phyloP scores from a whole-genome alignment of 768 basidiomycete species.

The Termitomyces sp. region DNA sequence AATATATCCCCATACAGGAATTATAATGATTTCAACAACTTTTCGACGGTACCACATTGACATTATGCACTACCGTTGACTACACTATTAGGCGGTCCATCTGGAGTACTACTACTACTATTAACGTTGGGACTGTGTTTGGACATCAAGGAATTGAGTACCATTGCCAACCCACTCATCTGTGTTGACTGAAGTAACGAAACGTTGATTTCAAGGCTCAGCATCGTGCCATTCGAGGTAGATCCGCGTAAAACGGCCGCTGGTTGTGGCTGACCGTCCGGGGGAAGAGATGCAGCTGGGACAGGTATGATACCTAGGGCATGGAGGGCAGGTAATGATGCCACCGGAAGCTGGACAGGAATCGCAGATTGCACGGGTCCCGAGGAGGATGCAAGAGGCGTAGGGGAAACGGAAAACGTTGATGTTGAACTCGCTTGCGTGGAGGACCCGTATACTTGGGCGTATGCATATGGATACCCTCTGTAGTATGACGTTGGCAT shows the following conservation, averaged over 20 bases:
- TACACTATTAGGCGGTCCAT: neutral
- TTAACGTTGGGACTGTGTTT: conserved; percentile 23
- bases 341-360: conserved; percentile 71
- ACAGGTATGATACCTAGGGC: conserved; percentile 74
- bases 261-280: conserved; percentile 58
- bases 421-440: conserved; percentile 26
- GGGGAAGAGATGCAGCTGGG: conserved; percentile 48
- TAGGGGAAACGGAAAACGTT: conserved; percentile 27
- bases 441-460: conserved; percentile 49
- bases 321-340: conserved; percentile 61
- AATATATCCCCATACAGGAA: too few species aligned
- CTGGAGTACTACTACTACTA: neutral
- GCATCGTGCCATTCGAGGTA: conserved; percentile 64
- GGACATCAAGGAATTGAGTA: conserved; percentile 70
- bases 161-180: conserved; percentile 69
- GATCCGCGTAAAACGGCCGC: conserved; percentile 76
- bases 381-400: conserved; percentile 20
- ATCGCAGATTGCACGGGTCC: conserved; percentile 34
- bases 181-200: conserved; percentile 70
- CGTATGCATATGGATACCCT: conserved; percentile 61
- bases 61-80: neutral
- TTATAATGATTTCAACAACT: too few species aligned
- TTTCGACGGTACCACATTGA: too few species aligned
- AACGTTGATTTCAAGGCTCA: conserved; percentile 78
- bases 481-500: conserved; percentile 58